Evolutionary conservation across 2,329 filamentous ascomycete species (phyloP), one percentile per base, ranked within the genome.

Genomic region (Myriosclerotinia scirpicola): DNA sequence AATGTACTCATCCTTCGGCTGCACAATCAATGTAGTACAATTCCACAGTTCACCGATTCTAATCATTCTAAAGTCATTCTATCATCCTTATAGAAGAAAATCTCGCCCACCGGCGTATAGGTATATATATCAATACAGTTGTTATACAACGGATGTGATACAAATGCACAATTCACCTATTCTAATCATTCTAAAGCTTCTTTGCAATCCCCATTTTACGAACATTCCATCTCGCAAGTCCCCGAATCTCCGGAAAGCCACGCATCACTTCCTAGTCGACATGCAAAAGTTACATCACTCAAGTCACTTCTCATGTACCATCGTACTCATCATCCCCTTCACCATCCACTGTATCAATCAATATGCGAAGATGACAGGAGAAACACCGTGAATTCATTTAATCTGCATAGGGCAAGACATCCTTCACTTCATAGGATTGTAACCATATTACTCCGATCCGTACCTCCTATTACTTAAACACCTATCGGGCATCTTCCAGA

Each of bases 171-270:
- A 48, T 17, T 48, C 56, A 50, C 58, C 58, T 14, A 60, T 61
- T 52, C 58, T 50, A 26, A 61, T 50, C n/a, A 61, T 61, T 50
- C 58, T 50, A 50, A 61, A 50, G 44, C 58, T 61, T 61, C 58
- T 40, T 15, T 52, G 30, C 22, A 26, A 30, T 30, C 36, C n/a
- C 55, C 38, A 58, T 58, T 5, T 55, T 46, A 46, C n/a, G 22
- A 22, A 38, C 6, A 20, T 40, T 46, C 6, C 34, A 65, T 65
- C 64, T 34, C 46, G 53, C 55, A 60, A 65, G 64, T 65, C 64
- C 46, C 64, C 64, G 64, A 54, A 44, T 61, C 54, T 65, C 54
- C 54, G 64, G 60, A 62, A 62, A 60, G 64, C 64, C 54, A 65
- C 54, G 55, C 44, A 46, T 59, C n/a, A 30, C 46, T 40, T 65